phyloP scores from a whole-genome alignment of 2,329 filamentous ascomycete species.

The Fusarium xyrophilum region DNA sequence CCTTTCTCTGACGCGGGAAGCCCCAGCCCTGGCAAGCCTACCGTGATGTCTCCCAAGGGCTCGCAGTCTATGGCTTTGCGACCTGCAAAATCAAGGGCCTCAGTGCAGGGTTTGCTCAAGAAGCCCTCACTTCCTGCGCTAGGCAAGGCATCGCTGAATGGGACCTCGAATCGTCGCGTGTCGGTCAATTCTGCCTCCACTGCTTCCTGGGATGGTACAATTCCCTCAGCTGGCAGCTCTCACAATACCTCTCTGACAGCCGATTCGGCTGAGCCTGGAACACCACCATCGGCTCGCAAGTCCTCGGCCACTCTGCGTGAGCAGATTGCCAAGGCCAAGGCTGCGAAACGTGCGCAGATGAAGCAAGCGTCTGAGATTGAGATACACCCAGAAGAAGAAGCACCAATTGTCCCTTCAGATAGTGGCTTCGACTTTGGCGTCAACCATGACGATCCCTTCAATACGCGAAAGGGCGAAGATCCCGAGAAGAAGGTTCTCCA shows the following conservation, averaged over 20 bases:
- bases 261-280: constrained; percentile 21
- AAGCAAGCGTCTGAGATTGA: constrained; percentile 43
- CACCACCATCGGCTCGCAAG: constrained; percentile 55
- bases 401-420: constrained; percentile 56
- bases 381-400: constrained; percentile 17
- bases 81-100: constrained; percentile 58
- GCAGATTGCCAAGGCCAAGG: constrained; percentile 91
- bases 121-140: constrained; percentile 61
- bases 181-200: constrained; percentile 29
- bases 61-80: constrained; percentile 57
- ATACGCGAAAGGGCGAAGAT: constrained; percentile 64
- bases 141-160: constrained; percentile 32
- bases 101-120: constrained; percentile 60
- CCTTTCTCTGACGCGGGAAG: constrained; percentile 40
- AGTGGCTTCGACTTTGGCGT: constrained; percentile 58
- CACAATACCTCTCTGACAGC: constrained; percentile 19
- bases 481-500: constrained; percentile 71
- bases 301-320: constrained; percentile 84
- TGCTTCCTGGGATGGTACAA: constrained; percentile 44
- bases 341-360: constrained; percentile 69
- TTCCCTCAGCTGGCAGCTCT: constrained; percentile 35
- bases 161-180: constrained; percentile 9
- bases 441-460: constrained; percentile 70
- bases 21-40: constrained; percentile 51
- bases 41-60: constrained; percentile 47